Conservation (phyloP, 2,329 filamentous ascomycete genomes). For the Alternaria longipes region DNA sequence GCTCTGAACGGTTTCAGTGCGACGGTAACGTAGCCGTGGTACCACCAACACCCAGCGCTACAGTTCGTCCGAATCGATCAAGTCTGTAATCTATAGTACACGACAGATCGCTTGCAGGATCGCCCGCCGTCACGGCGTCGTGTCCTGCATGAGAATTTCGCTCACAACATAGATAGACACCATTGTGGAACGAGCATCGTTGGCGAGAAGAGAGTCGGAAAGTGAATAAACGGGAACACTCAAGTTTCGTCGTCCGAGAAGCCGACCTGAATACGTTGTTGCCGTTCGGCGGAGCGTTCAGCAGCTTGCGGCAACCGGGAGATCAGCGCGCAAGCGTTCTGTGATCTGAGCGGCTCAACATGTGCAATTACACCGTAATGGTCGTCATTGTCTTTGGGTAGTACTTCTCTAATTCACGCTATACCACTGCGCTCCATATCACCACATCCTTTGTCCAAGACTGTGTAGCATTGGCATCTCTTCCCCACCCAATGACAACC, state of each 20-base stretch:
- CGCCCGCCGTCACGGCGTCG: slow-evolving; percentile 2
- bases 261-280: neutral
- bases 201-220: neutral
- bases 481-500: too few relatives aligned
- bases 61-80: slow-evolving; percentile 8
- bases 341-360: neutral
- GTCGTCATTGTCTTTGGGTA: neutral
- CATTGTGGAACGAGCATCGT: slow-evolving; percentile 5
- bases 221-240: neutral
- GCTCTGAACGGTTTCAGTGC: slow-evolving; percentile 8
- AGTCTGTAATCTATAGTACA: neutral
- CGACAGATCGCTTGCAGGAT: slow-evolving; percentile 17
- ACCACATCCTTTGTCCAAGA: neutral
- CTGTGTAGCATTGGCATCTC: too few relatives aligned
- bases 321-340: neutral
- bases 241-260: neutral
- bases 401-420: neutral
- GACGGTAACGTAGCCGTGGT: slow-evolving; percentile 6
- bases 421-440: neutral
- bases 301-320: neutral
- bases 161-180: neutral
- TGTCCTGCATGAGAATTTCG: neutral
- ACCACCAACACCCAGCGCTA: slow-evolving; percentile 2
- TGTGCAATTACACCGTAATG: neutral
- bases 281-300: neutral